These are phyloP conservation scores for Parafenestella ontariensis DNA, from an alignment of 2,329 filamentous ascomycete species.

Conservation along the genomic window DNA sequence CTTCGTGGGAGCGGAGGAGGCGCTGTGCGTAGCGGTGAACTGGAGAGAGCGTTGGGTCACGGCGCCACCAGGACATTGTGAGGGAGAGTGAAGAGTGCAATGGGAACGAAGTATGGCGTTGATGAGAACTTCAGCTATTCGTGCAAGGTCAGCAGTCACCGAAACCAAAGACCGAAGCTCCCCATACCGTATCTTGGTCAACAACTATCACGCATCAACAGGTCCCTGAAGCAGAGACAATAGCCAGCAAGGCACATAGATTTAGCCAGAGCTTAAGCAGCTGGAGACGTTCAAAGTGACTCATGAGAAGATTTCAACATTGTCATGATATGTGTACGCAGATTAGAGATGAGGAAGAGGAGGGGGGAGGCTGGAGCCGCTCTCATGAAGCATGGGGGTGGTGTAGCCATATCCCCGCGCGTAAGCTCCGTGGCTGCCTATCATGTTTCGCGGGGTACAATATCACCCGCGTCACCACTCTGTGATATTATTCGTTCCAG, in stretches of 20 bases:
- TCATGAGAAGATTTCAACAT: background rate
- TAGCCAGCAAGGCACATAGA: background rate
- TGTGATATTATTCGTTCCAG: background rate
- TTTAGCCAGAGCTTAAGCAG: background rate
- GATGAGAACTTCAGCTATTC: background rate
- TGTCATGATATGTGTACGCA: background rate
- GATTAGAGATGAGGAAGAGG: background rate
- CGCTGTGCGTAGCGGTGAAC: constrained; percentile 33
- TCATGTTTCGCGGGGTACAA: constrained; percentile 34
- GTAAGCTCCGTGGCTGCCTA: constrained; percentile 32
- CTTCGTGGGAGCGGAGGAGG: constrained; percentile 29
- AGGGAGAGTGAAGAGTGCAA: background rate
- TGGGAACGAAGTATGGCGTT: background rate
- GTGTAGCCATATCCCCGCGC: constrained; percentile 30
- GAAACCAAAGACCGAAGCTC: background rate
- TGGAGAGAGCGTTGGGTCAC: constrained; percentile 33
- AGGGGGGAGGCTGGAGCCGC: constrained; percentile 4
- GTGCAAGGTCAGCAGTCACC: background rate
- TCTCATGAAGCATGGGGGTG: constrained; percentile 8
- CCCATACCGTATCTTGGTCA: constrained; percentile 5
- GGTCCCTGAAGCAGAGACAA: constrained; percentile 9
- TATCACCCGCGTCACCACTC: constrained; percentile 21
- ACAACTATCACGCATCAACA: constrained; percentile 8
- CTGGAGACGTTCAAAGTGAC: background rate
- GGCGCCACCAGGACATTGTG: constrained; percentile 41